A percentile compares a stretch with the other conserved stretches of the same genome.
Conservation (phyloP, 257 asterid species). For the Datura wrightii region DNA sequence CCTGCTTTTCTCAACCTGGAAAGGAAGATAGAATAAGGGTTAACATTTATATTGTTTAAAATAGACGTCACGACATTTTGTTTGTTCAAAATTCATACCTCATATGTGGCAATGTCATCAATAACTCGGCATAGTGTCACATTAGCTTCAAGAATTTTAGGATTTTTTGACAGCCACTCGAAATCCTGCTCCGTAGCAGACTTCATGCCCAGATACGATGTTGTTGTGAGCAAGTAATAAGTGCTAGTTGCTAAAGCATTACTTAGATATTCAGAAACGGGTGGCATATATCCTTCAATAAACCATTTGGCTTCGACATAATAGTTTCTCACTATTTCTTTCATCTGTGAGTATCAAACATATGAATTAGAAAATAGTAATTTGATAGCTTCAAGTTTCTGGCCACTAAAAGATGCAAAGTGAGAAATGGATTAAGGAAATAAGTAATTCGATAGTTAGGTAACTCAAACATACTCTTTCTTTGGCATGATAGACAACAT, state of each 20-base stretch:
- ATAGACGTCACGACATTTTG: background rate
- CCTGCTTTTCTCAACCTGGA: conserved; percentile 53
- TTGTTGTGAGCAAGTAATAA: conserved; percentile 40
- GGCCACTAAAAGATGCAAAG: background rate
- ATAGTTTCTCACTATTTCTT: conserved; percentile 42
- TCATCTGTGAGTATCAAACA: conserved; percentile 38
- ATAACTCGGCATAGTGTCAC: conserved; percentile 37
- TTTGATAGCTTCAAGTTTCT: background rate
- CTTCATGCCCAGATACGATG: conserved; percentile 48
- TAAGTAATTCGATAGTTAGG: background rate
- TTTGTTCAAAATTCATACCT: conserved; percentile 33
- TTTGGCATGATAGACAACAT: background rate
- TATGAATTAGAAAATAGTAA: background rate
- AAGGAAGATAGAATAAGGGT: background rate
- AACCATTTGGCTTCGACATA: conserved; percentile 36
- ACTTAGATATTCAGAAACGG: conserved; percentile 50
- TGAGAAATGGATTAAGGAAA: background rate
- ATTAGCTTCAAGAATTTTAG: conserved; percentile 24
- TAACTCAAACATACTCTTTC: background rate
- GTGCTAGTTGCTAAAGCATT: conserved; percentile 48
- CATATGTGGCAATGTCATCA: conserved; percentile 47
- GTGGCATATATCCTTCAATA: conserved; percentile 48
- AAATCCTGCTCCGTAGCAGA: background rate
- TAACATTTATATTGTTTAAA: background rate
- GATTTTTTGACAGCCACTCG: conserved; percentile 24